A percentile compares a stretch with the other conserved stretches of the same genome.
Conservation (phyloP, 2,329 filamentous ascomycete species). For the Fusarium poae region DNA sequence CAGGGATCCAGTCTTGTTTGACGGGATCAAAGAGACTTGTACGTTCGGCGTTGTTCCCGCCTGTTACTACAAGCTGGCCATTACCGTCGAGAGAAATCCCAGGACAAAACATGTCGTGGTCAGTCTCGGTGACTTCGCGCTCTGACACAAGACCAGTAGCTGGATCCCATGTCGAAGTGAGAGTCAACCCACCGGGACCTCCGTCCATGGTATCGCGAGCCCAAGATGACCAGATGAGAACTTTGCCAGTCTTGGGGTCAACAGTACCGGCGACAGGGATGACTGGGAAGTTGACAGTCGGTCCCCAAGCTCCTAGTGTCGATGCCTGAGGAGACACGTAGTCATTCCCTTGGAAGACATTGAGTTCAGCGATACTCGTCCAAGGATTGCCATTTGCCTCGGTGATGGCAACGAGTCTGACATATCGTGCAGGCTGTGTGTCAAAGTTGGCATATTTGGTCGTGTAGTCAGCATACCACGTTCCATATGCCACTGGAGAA, state of each 20-base stretch:
- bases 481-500: constrained; percentile 28
- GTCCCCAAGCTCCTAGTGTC: constrained; percentile 16
- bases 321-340: constrained; percentile 1
- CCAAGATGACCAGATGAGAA: constrained; percentile 36
- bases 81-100: constrained; percentile 64
- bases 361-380: constrained; percentile 34
- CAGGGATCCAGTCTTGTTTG: constrained; percentile 22
- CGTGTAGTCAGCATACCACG: constrained; percentile 27
- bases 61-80: constrained; percentile 66
- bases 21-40: constrained; percentile 62
- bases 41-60: constrained; percentile 63
- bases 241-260: constrained; percentile 12
- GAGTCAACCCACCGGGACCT: constrained; percentile 11
- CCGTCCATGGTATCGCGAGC: constrained; percentile 22
- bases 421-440: constrained; percentile 17
- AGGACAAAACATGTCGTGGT: constrained; percentile 70
- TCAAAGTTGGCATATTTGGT: constrained; percentile 38
- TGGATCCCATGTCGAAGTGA: constrained; percentile 34
- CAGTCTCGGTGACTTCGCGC: constrained; percentile 54
- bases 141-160: constrained; percentile 22
- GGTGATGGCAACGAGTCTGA: constrained; percentile 17
- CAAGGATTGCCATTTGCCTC: constrained; percentile 18
- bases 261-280: constrained; percentile 36
- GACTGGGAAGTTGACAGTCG: constrained; percentile 34
- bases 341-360: constrained; percentile 24